Evolutionary conservation across 306 rosid genomes (phyloP), one percentile per base, ranked within the genome.

Genomic region (Gastrolobium bilobum): DNA sequence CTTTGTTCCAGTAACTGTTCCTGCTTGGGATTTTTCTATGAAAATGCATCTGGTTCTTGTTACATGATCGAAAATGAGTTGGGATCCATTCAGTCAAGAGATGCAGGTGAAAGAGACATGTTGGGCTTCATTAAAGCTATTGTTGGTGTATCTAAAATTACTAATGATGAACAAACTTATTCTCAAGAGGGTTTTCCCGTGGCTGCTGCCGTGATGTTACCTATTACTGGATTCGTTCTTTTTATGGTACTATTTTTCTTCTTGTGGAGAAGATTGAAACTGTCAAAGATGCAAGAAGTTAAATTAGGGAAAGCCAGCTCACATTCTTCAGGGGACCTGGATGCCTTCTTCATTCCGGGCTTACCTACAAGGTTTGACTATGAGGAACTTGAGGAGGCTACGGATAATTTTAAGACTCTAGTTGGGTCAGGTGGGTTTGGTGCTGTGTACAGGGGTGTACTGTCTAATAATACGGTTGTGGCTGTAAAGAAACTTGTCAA

Each of bases 361-460:
- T 90, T 95, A 79, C 99, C 99, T 1, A 88, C 68, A 84, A 87
- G 95, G 85, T 92, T 92, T 78, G 88, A 86, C 76, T 85, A 80
- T 73, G 87, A 87, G 79, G 95, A 92, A 51, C 93, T 92, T 6
- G 94, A 90, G 68, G 69, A 63, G 62, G 95, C 97, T 2, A 95
- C 99, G 8, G 93, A 91, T 31, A 78, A 82, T 65, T 95, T 95
- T 64, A 89, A 87, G 86, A 85, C 88, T 73, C 89, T 82, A 67
- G 81, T 95, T n/a, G 99, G 99, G 6, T 85, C 91, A 33, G 99
- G 98, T 54, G 97, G 97, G 46, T 95, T 92, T 76, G 99, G 97
- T 51, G 52, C 86, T 20, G 98, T 95, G 6, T 95, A 88, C 92
- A 95, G 83, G 56, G 99, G 97, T n/a, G 77, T 83, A 4, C 84